phyloP scores from a whole-genome alignment of 805 yeast species.

The Kodamaea restingae region DNA sequence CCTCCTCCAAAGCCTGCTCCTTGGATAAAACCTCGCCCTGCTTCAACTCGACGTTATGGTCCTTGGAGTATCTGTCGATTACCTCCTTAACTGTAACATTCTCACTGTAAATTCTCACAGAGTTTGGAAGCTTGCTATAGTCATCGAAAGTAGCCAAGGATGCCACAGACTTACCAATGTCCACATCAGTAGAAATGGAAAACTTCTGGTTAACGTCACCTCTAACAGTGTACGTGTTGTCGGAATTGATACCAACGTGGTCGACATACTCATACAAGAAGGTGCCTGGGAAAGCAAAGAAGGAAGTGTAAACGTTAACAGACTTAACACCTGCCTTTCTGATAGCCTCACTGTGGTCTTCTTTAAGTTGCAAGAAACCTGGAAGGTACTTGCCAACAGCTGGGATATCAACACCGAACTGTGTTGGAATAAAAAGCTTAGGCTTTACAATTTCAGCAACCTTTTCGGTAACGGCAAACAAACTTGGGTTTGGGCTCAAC shows the following conservation, averaged over 20 bases:
- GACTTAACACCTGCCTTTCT: constrained; percentile 46
- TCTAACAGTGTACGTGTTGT: constrained; percentile 30
- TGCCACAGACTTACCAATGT: constrained; percentile 17
- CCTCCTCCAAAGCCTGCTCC: constrained; percentile 28
- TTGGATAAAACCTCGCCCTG: constrained; percentile 12
- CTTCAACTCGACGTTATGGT: constrained; percentile 26
- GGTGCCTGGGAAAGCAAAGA: constrained; percentile 34
- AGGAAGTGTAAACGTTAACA: constrained; percentile 39
- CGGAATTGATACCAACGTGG: constrained; percentile 37
- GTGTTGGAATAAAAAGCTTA: constrained; percentile 55
- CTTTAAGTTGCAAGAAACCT: constrained; percentile 31
- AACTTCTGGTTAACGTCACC: constrained; percentile 40
- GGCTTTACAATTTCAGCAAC: constrained; percentile 41
- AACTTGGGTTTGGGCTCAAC: constrained; percentile 25
- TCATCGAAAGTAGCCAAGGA: constrained; percentile 20
- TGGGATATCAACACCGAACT: constrained; percentile 49
- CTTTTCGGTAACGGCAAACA: constrained; percentile 32
- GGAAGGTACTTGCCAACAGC: constrained; percentile 27
- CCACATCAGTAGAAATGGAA: constrained; percentile 30
- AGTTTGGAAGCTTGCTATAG: constrained; percentile 40
- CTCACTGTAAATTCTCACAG: constrained; percentile 41
- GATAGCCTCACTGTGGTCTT: constrained; percentile 33
- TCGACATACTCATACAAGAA: constrained; percentile 34
- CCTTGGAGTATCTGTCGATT: constrained; percentile 37
- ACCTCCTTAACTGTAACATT: constrained; percentile 35